Evolutionary conservation across 2,329 filamentous ascomycete genomes (phyloP), one percentile per base, ranked within the genome.

Genomic region (Phyllosticta ampelicida): DNA sequence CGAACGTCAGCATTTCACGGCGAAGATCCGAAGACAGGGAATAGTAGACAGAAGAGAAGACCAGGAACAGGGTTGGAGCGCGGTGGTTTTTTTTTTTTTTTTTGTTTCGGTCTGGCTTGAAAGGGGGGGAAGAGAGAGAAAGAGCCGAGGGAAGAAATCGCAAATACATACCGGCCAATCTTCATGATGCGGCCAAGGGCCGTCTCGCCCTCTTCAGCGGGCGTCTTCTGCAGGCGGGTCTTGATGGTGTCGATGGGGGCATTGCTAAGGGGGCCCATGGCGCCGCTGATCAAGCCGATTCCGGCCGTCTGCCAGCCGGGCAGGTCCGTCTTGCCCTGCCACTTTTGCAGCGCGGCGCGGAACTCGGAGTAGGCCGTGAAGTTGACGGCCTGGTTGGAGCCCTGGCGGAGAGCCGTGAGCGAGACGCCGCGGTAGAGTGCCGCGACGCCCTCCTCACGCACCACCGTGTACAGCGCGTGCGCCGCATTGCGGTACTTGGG

Each of bases 181-280:
- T 75, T 71, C 28, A 82, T 78, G 65, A 99, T 96, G 61, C 94
- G 80, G 60, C 82, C 81, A 65, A 95, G 73, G 11, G 94, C 92
- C 52, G 85, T 88, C 68, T 91, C 86, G 16, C 92, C 91, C 5
- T 85, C 81, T 73, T 87, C 81, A 3, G 88, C 90, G 0, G 90
- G 89, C 55, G 85, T 94, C 75, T 90, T 94, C 73, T 99, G 94
- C 71, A 99, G 76, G 54, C 94, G 80, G 49, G 94, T 99, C 84
- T 99, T 99, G 78, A 99, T 97, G 48, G 94, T 99, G 70, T 99
- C 94, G 70, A 99, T 97, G 20, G 94, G 94, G 26, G 95, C 94
- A 71, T 99, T 99, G 66, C 88, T 94, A 69, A 99, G 82, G 5
- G 94, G 94, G 1, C 94, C 94, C 83, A 99, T 95, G 61, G 94